phyloP scores from a whole-genome alignment of 2,329 filamentous ascomycete genomes.

The Alternaria brassicicola region DNA sequence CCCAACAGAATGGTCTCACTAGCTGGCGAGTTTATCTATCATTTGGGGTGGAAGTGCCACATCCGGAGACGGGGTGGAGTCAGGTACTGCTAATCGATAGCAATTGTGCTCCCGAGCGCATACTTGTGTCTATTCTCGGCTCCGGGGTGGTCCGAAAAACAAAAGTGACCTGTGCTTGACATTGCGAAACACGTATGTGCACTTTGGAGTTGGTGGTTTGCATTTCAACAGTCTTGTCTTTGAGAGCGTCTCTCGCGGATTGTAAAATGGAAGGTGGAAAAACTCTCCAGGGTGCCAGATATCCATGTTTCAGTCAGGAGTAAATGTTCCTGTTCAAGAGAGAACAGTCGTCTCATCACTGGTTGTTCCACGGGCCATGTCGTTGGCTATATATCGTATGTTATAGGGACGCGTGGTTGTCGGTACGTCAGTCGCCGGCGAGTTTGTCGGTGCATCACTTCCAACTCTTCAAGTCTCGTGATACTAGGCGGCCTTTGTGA shows the following conservation, averaged over 20 bases:
- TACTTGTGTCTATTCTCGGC: background rate
- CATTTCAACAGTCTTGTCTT: background rate
- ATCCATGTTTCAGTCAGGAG: background rate
- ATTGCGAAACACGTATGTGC: background rate
- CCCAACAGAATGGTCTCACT: background rate
- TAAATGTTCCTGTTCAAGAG: background rate
- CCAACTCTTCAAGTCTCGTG: constrained; percentile 5
- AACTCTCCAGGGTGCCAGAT: background rate
- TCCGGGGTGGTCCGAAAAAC: background rate
- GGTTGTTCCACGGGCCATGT: background rate
- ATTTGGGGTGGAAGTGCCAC: background rate
- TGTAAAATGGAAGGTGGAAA: background rate
- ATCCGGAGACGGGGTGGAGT: background rate
- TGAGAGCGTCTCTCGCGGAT: background rate
- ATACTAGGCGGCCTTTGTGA: background rate
- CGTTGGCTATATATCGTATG: constrained; percentile 1
- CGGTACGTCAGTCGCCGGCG: background rate
- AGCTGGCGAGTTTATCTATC: background rate
- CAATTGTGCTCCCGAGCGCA: background rate
- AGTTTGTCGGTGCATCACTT: constrained; percentile 6
- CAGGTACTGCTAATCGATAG: background rate
- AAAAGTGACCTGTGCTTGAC: background rate
- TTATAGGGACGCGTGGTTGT: constrained; percentile 14
- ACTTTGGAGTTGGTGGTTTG: background rate
- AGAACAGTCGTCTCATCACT: background rate